Conservation (phyloP, 106 monocot genomes). For the Dendrobium nobile region DNA sequence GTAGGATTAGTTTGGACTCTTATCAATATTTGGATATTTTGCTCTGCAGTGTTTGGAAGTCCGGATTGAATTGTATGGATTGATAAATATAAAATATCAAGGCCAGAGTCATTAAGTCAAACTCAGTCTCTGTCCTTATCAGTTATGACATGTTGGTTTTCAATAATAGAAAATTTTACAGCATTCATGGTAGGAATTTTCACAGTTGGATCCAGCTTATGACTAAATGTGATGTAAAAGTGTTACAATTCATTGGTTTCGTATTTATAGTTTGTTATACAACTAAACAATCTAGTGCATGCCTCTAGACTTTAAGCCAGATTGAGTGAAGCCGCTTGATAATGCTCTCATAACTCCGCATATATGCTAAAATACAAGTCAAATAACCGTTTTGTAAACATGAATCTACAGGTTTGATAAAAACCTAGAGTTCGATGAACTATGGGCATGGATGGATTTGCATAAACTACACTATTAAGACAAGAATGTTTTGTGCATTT, state of each 20-base stretch:
- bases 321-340: background rate
- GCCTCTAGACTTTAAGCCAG: background rate
- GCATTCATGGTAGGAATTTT: background rate
- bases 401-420: background rate
- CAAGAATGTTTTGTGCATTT: background rate
- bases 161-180: constrained; percentile 2
- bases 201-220: too few relatives aligned
- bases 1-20: background rate
- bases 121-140: background rate
- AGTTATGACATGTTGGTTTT: background rate
- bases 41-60: background rate
- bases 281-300: too few relatives aligned
- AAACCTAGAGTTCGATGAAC: background rate
- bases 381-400: background rate
- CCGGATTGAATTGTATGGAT: background rate
- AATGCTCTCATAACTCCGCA: too few relatives aligned
- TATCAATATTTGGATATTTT: background rate
- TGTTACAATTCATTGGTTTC: too few relatives aligned
- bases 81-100: background rate
- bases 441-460: background rate
- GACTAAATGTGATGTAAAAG: too few relatives aligned
- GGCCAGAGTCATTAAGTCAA: background rate
- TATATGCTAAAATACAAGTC: too few relatives aligned
- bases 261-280: too few relatives aligned
- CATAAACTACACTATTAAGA: too few relatives aligned